phyloP scores from a whole-genome alignment of 768 basidiomycete species.

The Agaricus sinodeliciosus region DNA sequence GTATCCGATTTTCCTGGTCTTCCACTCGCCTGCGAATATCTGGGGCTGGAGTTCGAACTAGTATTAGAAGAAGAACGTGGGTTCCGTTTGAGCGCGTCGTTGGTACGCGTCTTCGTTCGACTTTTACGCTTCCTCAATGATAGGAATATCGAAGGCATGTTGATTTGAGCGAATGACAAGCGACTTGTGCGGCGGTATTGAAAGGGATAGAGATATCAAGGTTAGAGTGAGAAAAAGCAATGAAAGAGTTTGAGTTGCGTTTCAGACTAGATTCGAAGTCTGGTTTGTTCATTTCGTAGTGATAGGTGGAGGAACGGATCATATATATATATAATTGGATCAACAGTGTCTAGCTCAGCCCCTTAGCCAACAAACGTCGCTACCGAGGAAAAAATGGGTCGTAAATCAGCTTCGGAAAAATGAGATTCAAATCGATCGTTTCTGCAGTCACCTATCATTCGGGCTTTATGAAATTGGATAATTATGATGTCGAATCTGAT shows the following conservation, averaged over 20 bases:
- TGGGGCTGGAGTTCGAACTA: not conserved
- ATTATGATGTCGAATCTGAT: no score
- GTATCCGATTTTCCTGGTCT: not conserved
- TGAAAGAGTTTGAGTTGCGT: not conserved
- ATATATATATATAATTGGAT: no score
- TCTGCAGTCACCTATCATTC: no score
- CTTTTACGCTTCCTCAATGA: not conserved
- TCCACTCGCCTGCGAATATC: not conserved
- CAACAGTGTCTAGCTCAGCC: no score
- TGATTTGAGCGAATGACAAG: no score
- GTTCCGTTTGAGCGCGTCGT: not conserved
- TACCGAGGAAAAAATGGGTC: no score
- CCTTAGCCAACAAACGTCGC: no score
- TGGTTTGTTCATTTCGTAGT: not conserved
- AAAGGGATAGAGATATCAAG: not conserved
- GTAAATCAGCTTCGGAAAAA: no score
- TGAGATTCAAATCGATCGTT: no score
- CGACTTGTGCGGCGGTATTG: no score
- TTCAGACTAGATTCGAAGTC: not conserved
- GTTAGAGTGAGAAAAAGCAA: not conserved
- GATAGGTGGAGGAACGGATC: no score
- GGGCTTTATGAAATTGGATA: no score
- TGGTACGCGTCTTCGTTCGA: not conserved
- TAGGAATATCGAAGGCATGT: not conserved
- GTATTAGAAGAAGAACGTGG: not conserved